Conservation (phyloP, 2,329 filamentous ascomycete genomes). For the Metarhizium guizhouense region DNA sequence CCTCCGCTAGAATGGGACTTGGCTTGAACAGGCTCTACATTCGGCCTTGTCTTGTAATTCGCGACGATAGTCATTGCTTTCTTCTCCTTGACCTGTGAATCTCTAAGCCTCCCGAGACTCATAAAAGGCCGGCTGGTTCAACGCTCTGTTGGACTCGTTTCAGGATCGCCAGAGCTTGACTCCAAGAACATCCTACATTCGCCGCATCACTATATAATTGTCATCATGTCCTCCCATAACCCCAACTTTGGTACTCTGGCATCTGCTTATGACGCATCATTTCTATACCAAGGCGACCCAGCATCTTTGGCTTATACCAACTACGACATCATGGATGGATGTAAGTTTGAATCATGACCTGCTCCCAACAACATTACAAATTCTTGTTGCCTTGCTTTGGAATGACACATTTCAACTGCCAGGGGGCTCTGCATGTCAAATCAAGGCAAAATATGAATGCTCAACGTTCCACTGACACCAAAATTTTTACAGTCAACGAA, state of each 20-base stretch:
- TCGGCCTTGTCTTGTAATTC: background rate
- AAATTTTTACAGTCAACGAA: conserved; percentile 44
- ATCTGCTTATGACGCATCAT: background rate
- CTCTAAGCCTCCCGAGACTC: background rate
- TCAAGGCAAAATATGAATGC: background rate
- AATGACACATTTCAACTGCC: background rate
- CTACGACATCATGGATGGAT: conserved; percentile 16
- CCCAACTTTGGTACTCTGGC: background rate
- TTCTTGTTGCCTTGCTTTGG: background rate
- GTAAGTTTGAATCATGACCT: conserved; percentile 9
- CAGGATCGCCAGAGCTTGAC: background rate
- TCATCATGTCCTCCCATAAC: conserved; percentile 2
- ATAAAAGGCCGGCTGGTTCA: conserved; percentile 3
- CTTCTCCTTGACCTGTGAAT: background rate
- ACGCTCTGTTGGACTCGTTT: background rate
- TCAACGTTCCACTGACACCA: background rate
- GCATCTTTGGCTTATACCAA: background rate
- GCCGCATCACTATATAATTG: background rate
- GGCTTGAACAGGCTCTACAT: conserved; percentile 1
- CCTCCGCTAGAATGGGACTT: conserved; percentile 1
- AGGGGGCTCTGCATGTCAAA: background rate
- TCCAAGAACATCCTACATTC: background rate
- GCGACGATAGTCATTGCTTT: background rate
- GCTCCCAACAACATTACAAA: background rate
- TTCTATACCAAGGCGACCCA: conserved; percentile 2